A percentile compares a stretch with the other conserved stretches of the same genome.
Conservation (phyloP, 2,329 filamentous ascomycete species). For the Colletotrichum lini region DNA sequence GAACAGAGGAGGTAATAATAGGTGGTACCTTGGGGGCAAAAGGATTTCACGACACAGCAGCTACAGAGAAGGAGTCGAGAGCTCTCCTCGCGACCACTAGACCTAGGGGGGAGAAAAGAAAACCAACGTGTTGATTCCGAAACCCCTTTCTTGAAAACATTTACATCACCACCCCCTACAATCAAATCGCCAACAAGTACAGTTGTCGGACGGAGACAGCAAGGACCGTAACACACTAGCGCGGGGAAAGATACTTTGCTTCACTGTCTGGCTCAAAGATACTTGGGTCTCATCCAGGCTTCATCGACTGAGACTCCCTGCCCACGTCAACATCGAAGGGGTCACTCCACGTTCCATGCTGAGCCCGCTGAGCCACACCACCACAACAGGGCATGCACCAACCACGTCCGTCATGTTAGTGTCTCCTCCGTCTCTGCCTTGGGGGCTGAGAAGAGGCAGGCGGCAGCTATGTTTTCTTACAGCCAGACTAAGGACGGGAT, state of each 20-base stretch:
- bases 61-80: neutral
- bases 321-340: constrained; percentile 27
- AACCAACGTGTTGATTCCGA: neutral
- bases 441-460: neutral
- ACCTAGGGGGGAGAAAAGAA: neutral
- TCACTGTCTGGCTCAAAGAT: neutral
- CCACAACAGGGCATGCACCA: constrained; percentile 31
- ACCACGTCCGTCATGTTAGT: constrained; percentile 28
- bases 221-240: neutral
- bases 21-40: neutral
- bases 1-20: neutral
- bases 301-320: constrained; percentile 11
- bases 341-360: constrained; percentile 30
- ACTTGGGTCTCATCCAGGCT: constrained; percentile 14
- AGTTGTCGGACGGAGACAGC: neutral
- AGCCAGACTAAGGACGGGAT: constrained; percentile 3
- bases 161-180: constrained; percentile 1
- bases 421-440: constrained; percentile 10
- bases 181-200: neutral
- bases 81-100: neutral
- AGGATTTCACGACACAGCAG: neutral
- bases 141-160: constrained; percentile 8
- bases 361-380: constrained; percentile 39
- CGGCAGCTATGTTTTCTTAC: neutral
- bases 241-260: neutral